Evolutionary conservation across 2,329 filamentous ascomycete genomes (phyloP), one percentile per base, ranked within the genome.

Genomic region (Sphaerulina populicola): DNA sequence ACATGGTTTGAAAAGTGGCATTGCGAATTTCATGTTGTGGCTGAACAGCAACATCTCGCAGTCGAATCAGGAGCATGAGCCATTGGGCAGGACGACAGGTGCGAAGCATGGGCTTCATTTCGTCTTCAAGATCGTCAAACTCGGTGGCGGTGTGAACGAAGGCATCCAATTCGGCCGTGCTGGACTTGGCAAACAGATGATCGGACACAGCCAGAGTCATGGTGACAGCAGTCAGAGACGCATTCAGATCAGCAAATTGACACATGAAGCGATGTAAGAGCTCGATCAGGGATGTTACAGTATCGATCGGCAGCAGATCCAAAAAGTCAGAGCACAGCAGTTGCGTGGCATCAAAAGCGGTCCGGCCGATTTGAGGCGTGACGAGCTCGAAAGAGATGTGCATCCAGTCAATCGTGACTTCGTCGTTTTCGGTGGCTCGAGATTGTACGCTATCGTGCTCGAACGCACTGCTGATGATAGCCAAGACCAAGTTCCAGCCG

Each of bases 191-290:
- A 50, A 80, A 77, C 15, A 97, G 74, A 57, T 90, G 93, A 67
- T 96, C 90, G 0, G 91, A 95, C 6, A 96, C 79, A 48, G 91
- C 90, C 88, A 90, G 96, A 67, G 95, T 94, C 64, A 94, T 93
- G 0, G 91, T 95, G 7, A 95, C 87, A 1, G 90, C 93, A 80
- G 93, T 97, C 23, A 98, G 74, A 0, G 91, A 91, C 62, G 97
- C 94, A 60, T 98, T 98, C 35, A 98, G 76, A 64, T 98, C 93
- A 59, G 94, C 87, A 57, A 84, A 78, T 67, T 98, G 93, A 0
- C 83, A 85, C 60, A 88, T 89, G 68, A 97, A 98, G 57, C 85
- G 84, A 63, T 88, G 88, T 18, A 98, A 78, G 9, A 90, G 88
- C 70, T 94, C 86, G 55, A 97, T 82, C 12, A 98, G 77, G 83